phyloP scores from a whole-genome alignment of 1,284 basidiomycete genomes.

The Fistulinella staudtii region DNA sequence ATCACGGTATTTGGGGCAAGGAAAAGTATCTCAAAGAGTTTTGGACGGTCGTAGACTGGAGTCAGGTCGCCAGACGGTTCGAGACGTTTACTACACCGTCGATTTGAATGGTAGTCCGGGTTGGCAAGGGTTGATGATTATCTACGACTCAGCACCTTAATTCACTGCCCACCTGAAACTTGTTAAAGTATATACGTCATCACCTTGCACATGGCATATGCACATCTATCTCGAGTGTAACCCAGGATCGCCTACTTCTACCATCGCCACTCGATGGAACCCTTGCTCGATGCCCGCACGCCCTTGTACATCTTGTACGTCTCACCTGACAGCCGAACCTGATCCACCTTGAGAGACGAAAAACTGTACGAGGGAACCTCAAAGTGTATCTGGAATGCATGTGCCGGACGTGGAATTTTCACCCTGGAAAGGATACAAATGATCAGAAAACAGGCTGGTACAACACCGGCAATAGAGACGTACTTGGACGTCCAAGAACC shows the following conservation, averaged over 20 bases:
- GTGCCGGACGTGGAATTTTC: slow-evolving; percentile 51
- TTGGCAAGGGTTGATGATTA: slow-evolving; percentile 1
- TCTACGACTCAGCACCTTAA: slow-evolving; percentile 13
- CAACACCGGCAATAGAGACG: slow-evolving; percentile 22
- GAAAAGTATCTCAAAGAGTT: slow-evolving; percentile 87
- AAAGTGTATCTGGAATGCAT: slow-evolving; percentile 70
- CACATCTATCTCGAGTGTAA: no score
- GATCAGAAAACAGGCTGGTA: neutral
- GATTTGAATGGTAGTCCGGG: slow-evolving; percentile 11
- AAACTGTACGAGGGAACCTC: slow-evolving; percentile 71
- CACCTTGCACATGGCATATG: neutral
- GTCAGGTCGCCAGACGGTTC: slow-evolving; percentile 47
- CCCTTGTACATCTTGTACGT: slow-evolving; percentile 85
- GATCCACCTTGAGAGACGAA: slow-evolving; percentile 80
- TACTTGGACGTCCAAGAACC: slow-evolving; percentile 74
- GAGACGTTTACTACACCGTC: slow-evolving; percentile 17
- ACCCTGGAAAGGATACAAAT: slow-evolving; percentile 25
- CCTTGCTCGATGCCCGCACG: slow-evolving; percentile 57
- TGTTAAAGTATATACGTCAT: slow-evolving; percentile 11
- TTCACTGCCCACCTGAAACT: slow-evolving; percentile 22
- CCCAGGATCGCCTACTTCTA: no score
- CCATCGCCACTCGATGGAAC: slow-evolving; percentile 75
- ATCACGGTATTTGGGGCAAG: slow-evolving; percentile 93
- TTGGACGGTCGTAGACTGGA: slow-evolving; percentile 89
- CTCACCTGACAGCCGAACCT: slow-evolving; percentile 79